Evolutionary conservation across 305 asterid species (phyloP).

Genomic region (Rubia peregrina): DNA sequence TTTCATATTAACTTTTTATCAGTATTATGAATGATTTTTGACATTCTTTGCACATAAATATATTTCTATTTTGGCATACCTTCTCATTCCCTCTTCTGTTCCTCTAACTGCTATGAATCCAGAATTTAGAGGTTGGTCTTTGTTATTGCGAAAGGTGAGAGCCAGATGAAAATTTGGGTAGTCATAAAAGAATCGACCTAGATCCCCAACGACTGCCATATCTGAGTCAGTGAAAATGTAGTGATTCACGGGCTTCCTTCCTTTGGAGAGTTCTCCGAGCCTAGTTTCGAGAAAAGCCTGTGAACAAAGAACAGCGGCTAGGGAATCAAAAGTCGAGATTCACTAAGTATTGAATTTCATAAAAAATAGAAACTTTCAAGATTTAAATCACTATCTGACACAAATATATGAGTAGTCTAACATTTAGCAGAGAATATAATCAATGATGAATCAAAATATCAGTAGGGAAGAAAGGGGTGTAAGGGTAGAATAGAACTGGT

Average conservation of each 20-base stretch:
- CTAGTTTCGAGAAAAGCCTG: conserved; percentile 44
- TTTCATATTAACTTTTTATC: not conserved
- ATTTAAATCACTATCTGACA: not conserved
- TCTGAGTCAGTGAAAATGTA: conserved; percentile 84
- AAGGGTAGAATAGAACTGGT: not conserved
- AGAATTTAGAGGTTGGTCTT: conserved; percentile 84
- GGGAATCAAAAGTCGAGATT: not conserved
- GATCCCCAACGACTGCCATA: conserved; percentile 66
- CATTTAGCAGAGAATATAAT: not conserved
- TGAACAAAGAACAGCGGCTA: conserved; percentile 17
- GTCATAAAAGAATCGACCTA: conserved; percentile 49
- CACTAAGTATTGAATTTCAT: not conserved
- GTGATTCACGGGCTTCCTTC: conserved; percentile 46
- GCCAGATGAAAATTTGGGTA: conserved; percentile 70
- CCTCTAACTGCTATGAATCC: conserved; percentile 94
- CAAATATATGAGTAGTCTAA: not conserved
- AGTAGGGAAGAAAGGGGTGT: not conserved
- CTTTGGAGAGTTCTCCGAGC: conserved; percentile 40
- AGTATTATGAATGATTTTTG: not conserved
- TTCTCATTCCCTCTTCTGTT: conserved; percentile 57
- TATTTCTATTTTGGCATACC: conserved; percentile 31
- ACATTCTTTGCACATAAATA: not conserved
- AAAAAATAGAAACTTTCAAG: not conserved
- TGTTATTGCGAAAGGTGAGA: conserved; percentile 92
- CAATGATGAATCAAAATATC: not conserved